Percentiles rank a stretch among this genome's conserved stretches.
Conservation (phyloP, 306 rosid genomes). For the Lablab purpureus region DNA sequence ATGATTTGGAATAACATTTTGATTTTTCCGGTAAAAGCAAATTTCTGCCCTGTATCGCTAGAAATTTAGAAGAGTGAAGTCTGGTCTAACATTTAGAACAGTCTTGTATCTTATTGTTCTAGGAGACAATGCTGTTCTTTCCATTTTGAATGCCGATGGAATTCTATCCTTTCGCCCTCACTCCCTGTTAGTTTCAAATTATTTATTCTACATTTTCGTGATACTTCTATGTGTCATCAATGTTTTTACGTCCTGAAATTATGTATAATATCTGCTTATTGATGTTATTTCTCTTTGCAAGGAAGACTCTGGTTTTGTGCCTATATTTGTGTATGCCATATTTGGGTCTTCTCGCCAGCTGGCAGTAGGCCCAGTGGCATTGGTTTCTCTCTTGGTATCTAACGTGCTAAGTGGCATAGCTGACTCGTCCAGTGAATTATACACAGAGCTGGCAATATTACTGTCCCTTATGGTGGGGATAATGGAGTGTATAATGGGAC, state of each 20-base stretch:
- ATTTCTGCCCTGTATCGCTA: background rate
- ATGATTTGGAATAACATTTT: background rate
- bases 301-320: conserved; percentile 81
- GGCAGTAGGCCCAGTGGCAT: conserved; percentile 99
- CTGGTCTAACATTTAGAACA: conserved; percentile 16
- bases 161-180: conserved; percentile 27
- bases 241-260: conserved; percentile 28
- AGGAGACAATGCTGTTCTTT: conserved; percentile 5
- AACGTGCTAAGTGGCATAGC: conserved; percentile 79
- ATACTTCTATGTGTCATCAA: conserved; percentile 20
- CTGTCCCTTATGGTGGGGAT: conserved; percentile 97
- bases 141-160: conserved; percentile 30
- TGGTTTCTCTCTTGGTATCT: conserved; percentile 89
- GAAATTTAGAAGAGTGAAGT: conserved; percentile 15
- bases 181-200: conserved; percentile 10
- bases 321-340: conserved; percentile 86
- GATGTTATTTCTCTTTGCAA: conserved; percentile 52
- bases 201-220: conserved; percentile 11
- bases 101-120: conserved; percentile 23
- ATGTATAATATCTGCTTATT: conserved; percentile 32
- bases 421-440: conserved; percentile 78
- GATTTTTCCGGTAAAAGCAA: conserved; percentile 16
- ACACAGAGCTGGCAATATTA: conserved; percentile 88
- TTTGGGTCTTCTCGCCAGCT: conserved; percentile 99
- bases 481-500: conserved; percentile 92